phyloP scores from a whole-genome alignment of 2,329 filamentous ascomycete genomes.

The Aureobasidium sp. region DNA sequence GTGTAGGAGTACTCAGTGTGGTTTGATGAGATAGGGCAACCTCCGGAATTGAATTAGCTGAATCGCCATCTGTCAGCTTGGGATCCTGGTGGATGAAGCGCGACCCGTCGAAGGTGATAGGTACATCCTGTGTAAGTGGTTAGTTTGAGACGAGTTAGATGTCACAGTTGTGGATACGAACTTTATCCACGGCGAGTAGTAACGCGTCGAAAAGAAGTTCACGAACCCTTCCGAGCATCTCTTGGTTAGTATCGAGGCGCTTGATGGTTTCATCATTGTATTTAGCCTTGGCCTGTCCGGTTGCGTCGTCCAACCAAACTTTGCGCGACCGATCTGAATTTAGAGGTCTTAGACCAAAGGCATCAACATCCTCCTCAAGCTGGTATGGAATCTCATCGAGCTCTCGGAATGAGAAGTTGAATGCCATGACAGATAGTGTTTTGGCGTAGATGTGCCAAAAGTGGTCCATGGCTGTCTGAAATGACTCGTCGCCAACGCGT shows the following conservation, averaged over 20 bases:
- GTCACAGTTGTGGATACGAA: background rate
- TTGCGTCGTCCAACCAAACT: conserved; percentile 45
- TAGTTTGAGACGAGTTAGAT: conserved; percentile 20
- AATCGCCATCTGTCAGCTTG: background rate
- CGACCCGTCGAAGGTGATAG: conserved; percentile 17
- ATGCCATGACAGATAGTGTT: conserved; percentile 45
- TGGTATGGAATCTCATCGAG: conserved; percentile 55
- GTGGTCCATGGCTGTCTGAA: conserved; percentile 52
- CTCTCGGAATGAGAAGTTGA: conserved; percentile 52
- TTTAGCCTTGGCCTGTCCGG: conserved; percentile 43
- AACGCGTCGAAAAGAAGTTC: conserved; percentile 48
- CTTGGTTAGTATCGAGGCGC: conserved; percentile 51
- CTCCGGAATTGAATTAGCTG: background rate
- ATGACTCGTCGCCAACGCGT: conserved; percentile 46
- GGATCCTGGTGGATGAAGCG: conserved; percentile 35
- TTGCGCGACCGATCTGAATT: conserved; percentile 43
- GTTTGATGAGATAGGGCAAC: background rate
- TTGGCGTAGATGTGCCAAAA: conserved; percentile 60
- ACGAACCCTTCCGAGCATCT: conserved; percentile 60
- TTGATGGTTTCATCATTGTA: conserved; percentile 45
- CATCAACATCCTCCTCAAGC: conserved; percentile 61
- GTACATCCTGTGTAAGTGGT: conserved; percentile 7
- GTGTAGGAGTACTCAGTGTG: background rate
- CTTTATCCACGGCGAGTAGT: conserved; percentile 37
- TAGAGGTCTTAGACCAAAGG: conserved; percentile 58